Base-by-base conservation (phyloP, 1,139 yeast genomes). In the Zygoascus sp. region DNA sequence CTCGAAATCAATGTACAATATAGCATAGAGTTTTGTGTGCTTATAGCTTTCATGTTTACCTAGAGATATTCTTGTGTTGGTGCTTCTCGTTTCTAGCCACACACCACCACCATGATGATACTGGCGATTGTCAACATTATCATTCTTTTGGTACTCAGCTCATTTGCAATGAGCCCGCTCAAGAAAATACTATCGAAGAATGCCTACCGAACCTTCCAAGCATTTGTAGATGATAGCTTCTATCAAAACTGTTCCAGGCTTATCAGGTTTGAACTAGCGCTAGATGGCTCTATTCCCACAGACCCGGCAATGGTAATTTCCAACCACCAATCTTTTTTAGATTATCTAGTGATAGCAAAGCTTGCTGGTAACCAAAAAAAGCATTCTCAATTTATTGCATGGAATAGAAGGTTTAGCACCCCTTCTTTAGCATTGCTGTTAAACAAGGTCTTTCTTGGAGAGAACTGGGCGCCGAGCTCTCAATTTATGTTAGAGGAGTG, bases 281-380 rank as follows among this genome's bases (percentile, higher is more conserved):
- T 30, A 13, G 16, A 30, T 9, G 34, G 34, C 15, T n/a, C 11
- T 8, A 2, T 30, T n/a, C 9, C 7, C 16, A n/a, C 8, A 7
- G 34, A 13, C 15, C 17, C 34, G 2, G 34, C 43, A 5, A n/a
- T 40, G 20, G 25, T 40, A 28, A 13, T 40, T 1, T 40, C 43
- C 15, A 40, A 40, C 17, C 43, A 40, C 13, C 8, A 6, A 6
- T 32, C 28, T 11, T 10, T 15, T 10, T 3, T 40, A 7, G 43
- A 40, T 13, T 40, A 40, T 32, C 15, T 40, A 13, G 43, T 40
- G 3, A 5, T 40, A 15, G 43, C 43, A 17, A 28, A 21, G 13
- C 27, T 40, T n/a, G 37, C 37, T 32, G 8, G 13, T 7, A 37
- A 30, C 5, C 17, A 32, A n/a, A 37, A 32, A 7, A 3, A 5